Evolutionary conservation across 805 yeast genomes (phyloP), one percentile per base, ranked within the genome.

Genomic region (Saccharomycopsis oosterbeekiorum): DNA sequence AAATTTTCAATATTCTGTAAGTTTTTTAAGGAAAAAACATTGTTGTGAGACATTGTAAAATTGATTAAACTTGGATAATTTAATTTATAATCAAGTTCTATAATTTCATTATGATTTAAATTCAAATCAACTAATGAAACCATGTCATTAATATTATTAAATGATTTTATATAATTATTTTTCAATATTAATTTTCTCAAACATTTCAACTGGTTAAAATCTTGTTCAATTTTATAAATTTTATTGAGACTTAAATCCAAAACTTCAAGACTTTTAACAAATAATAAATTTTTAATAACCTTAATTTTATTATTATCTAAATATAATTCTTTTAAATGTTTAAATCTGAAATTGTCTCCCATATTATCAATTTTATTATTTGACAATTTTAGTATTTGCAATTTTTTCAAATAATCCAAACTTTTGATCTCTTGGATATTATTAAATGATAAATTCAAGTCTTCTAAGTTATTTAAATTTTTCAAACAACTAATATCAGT

Each of bases 121-220:
- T 57, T 57, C 2, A 60, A 42, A 11, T 57, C 60, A 24, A 51
- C 17, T 26, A 60, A 54, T 9, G 42, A 17, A 21, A 34, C 43
- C 11, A 26, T 29, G 3, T 24, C 17, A 14, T 57, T 42, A 2
- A 60, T 17, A 19, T 53, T 57, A 26, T 41, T 56, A 19, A 60
- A 34, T 29, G 17, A 24, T 12, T 37, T 19, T 29, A 60, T 50
- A 6, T 14, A 36, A 29, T 60, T 60, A 9, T 54, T 57, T 14
- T 54, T 93, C 63, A 93, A 78, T 58, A 93, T 73, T 57, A 85
- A 76, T 73, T 91, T 97, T 69, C 83, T 74, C 57, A 69, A 70
- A 15, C 63, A 66, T 9, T 74, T 75, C 4, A 64, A 57, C 58
- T 74, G 75, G 61, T 19, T 15, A 51, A 60, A 43, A 37, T 57